Evolutionary conservation across 208 protist species (phyloP), one percentile per base, ranked within the genome.

Genomic region (Vickermania ingenoplastis): DNA sequence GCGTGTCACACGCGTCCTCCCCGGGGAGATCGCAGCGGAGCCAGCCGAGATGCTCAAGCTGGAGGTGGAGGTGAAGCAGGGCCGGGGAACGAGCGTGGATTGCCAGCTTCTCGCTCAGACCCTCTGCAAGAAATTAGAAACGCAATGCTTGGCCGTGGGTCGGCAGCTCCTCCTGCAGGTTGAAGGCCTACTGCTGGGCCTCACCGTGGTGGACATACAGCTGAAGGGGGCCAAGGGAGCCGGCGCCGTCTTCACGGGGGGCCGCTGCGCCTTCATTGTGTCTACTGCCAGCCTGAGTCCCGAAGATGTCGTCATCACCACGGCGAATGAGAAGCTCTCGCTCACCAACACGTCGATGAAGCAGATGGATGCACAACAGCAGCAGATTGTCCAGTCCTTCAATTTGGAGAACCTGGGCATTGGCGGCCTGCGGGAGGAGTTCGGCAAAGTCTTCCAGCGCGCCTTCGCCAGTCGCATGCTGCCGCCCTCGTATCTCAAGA

Each of bases 391-490:
- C 51, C 69, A 76, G 54, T 80, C 92, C 63, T 97, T 95, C 71
- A 75, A 95, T 57, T 82, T 97, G 50, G 90, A 97, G 70, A 85
- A 78, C 55, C 77, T 98, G 51, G 96, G 96, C 56, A 99, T 99
- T 65, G 97, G 96, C 65, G 97, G 97, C 49, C 77, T 99, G 21
- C 89, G 97, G 53, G 59, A 41, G 3, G 91, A 99, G 77, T 99
- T 99, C 63, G 89, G 71, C 25, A 87, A 97, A 57, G 97, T 99
- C 17, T 99, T 99, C 79, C 91, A 98, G 53, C 91, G 98, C 64
- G 98, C 98, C 41, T 99, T 99, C 76, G 96, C 95, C 2, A 99
- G 97, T 23, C 94, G 98, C 57, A 86, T 99, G 29, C 97, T 98
- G 61, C 96, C 97, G 25, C 67, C 86, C 1, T 86, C 87, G 22